phyloP scores from a whole-genome alignment of 495 filamentous ascomycete genomes.

The Diplogelasinospora grovesii region DNA sequence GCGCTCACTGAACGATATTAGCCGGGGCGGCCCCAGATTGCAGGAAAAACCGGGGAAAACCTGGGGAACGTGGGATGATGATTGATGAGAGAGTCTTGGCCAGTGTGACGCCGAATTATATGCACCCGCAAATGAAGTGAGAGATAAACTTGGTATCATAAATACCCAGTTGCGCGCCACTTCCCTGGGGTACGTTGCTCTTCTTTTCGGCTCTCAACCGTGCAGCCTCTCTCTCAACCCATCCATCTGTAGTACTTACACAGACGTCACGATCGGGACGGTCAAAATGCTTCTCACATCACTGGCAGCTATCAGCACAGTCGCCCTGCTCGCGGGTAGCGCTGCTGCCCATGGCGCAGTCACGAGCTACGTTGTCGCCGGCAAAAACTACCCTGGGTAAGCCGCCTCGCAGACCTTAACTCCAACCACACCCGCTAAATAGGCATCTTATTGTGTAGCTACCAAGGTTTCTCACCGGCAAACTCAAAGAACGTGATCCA shows the following conservation, averaged over 20 bases:
- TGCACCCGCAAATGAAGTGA: neutral
- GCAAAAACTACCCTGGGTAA: constrained; percentile 44
- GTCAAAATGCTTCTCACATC: constrained; percentile 20
- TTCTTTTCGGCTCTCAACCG: neutral
- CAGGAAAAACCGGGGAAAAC: constrained; percentile 8
- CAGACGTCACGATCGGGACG: neutral
- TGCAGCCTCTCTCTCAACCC: neutral
- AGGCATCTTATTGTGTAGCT: constrained; percentile 28
- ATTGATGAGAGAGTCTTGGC: neutral
- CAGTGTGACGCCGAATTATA: neutral
- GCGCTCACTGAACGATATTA: constrained; percentile 3
- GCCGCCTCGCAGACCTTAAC: no score
- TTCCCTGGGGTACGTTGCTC: neutral
- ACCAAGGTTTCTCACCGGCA: constrained; percentile 43
- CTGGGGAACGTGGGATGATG: no score
- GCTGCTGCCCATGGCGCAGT: constrained; percentile 51
- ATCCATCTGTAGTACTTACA: neutral
- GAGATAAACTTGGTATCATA: neutral
- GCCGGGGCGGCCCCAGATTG: constrained; percentile 5
- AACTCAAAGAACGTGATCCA: constrained; percentile 44
- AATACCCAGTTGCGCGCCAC: neutral
- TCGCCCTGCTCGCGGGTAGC: constrained; percentile 24
- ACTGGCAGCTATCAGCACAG: constrained; percentile 10
- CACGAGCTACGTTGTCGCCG: constrained; percentile 49
- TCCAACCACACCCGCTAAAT: neutral